Evolutionary conservation across 2,329 filamentous ascomycete genomes (phyloP).

Genomic region (Arachnopeziza araneosa): DNA sequence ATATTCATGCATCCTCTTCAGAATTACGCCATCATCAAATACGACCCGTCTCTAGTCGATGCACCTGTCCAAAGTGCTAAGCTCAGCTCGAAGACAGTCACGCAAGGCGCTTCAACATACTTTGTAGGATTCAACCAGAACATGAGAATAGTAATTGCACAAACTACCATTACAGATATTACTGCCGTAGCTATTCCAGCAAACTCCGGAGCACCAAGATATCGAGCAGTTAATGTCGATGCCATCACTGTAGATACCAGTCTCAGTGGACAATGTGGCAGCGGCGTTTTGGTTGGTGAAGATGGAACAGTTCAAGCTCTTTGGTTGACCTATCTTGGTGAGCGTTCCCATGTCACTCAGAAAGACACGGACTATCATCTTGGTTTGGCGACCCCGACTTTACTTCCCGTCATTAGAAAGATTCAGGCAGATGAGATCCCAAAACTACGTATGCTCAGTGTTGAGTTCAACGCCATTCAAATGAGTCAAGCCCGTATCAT

Average conservation of each 20-base stretch:
- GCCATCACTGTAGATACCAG: slow-evolving; percentile 96
- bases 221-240: slow-evolving; percentile 91
- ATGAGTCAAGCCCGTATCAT: slow-evolving; percentile 97
- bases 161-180: slow-evolving; percentile 94
- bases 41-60: slow-evolving; percentile 88
- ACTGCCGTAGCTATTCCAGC: slow-evolving; percentile 95
- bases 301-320: slow-evolving; percentile 91
- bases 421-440: slow-evolving; percentile 77
- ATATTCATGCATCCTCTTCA: slow-evolving; percentile 94
- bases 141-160: slow-evolving; percentile 84
- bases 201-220: slow-evolving; percentile 84
- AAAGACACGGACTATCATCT: slow-evolving; percentile 93
- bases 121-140: slow-evolving; percentile 99
- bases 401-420: slow-evolving; percentile 82
- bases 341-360: slow-evolving; percentile 70
- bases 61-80: slow-evolving; percentile 87
- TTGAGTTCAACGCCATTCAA: slow-evolving; percentile 90
- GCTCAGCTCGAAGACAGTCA: slow-evolving; percentile 74
- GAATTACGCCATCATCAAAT: slow-evolving; percentile 94
- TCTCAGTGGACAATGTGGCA: slow-evolving; percentile 85
- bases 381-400: slow-evolving; percentile 79
- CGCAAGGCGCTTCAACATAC: slow-evolving; percentile 88
- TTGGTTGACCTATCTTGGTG: slow-evolving; percentile 95
- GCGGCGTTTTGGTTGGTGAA: slow-evolving; percentile 82
- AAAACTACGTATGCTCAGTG: slow-evolving; percentile 81